Conservation (phyloP, 2,329 filamentous ascomycete genomes). For the Taxawa tesnikishii region DNA sequence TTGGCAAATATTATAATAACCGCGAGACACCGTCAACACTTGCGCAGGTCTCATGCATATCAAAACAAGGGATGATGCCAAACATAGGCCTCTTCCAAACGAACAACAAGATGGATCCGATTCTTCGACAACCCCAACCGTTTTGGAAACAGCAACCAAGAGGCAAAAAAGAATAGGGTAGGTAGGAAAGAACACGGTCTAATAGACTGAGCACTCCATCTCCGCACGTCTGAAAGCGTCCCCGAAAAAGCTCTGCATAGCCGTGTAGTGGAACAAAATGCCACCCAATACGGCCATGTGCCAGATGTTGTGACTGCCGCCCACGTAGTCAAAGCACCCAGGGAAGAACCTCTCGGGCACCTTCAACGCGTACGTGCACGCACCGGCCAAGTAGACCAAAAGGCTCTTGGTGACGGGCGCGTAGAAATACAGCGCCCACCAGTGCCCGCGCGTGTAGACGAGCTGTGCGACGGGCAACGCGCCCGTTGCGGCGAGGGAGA, state of each 20-base stretch:
- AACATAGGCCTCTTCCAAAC: background rate
- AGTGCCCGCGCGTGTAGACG: slow-evolving; percentile 60
- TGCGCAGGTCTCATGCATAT: slow-evolving; percentile 6
- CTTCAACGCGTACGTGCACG: slow-evolving; percentile 80
- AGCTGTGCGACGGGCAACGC: slow-evolving; percentile 84
- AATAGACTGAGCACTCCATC: slow-evolving; percentile 17
- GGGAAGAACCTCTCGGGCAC: slow-evolving; percentile 88
- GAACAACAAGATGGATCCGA: background rate
- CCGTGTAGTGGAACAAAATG: slow-evolving; percentile 92
- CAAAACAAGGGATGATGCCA: background rate
- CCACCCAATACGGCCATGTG: slow-evolving; percentile 88
- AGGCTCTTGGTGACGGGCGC: slow-evolving; percentile 75
- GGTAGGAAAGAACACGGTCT: background rate
- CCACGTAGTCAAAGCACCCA: slow-evolving; percentile 88
- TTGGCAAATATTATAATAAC: no score
- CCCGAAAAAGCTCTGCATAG: slow-evolving; percentile 91
- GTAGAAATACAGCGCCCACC: slow-evolving; percentile 83
- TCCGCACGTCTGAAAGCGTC: slow-evolving; percentile 27
- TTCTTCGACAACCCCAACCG: background rate
- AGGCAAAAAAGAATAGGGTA: background rate
- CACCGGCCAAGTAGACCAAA: slow-evolving; percentile 73
- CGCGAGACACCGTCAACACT: slow-evolving; percentile 8
- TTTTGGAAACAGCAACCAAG: background rate
- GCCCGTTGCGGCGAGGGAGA: slow-evolving; percentile 74
- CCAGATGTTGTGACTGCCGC: slow-evolving; percentile 95